Percentiles rank a stretch among this genome's conserved stretches.
phyloP scores from a whole-genome alignment of 257 asterid genomes.

The Przewalskia tangutica region DNA sequence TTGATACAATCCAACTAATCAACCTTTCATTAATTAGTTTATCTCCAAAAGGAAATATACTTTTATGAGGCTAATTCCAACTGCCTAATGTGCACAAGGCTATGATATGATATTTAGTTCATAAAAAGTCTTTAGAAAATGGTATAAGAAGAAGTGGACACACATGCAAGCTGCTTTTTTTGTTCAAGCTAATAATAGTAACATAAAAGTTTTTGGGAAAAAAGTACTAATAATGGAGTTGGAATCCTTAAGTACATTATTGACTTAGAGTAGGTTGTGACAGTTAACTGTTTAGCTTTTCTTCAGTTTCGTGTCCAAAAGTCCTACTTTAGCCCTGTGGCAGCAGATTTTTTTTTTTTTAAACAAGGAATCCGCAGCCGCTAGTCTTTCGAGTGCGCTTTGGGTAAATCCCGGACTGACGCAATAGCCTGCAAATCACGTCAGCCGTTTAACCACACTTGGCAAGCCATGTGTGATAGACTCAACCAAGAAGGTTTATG shows the following conservation, averaged over 20 bases:
- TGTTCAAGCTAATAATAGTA: no score
- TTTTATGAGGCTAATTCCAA: not conserved
- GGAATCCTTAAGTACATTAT: constrained; percentile 3
- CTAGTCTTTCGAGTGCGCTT: no score
- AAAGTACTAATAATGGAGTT: constrained; percentile 9
- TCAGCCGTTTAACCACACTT: no score
- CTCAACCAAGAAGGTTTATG: no score
- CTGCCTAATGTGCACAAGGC: not conserved
- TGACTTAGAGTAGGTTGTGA: not conserved
- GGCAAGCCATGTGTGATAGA: no score
- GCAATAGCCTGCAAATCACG: no score
- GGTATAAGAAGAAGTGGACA: not conserved
- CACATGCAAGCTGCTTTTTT: not conserved
- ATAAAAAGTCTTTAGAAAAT: not conserved
- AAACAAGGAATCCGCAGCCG: no score
- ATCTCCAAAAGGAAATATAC: not conserved
- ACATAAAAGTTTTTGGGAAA: not conserved
- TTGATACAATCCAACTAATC: not conserved
- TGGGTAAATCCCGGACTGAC: no score
- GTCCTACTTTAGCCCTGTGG: no score
- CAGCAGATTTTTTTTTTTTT: not conserved
- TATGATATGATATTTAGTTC: not conserved
- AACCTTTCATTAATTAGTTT: not conserved
- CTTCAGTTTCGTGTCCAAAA: no score
- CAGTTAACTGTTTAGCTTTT: not conserved